Evolutionary conservation across 2,329 filamentous ascomycete species (phyloP).

Genomic region (Beauveria sp.): DNA sequence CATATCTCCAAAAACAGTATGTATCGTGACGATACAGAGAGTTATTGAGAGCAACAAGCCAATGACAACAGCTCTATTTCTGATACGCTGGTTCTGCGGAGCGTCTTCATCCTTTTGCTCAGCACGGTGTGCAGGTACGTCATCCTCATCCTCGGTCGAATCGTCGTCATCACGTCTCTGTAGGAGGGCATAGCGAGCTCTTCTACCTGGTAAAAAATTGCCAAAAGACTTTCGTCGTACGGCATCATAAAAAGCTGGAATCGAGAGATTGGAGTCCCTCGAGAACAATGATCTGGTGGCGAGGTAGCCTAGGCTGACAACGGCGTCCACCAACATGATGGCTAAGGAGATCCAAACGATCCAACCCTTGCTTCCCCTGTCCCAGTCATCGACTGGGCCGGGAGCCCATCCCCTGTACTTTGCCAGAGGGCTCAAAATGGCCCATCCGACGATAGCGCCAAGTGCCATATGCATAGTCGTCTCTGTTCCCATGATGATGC

Average conservation of each 20-base stretch:
- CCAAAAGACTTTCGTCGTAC: neutral
- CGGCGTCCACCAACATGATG: conserved; percentile 92
- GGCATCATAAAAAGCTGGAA: neutral
- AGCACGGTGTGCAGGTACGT: neutral
- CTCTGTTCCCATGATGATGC: conserved; percentile 95
- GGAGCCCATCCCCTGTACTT: conserved; percentile 85
- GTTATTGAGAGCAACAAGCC: conserved; percentile 68
- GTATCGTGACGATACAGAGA: conserved; percentile 75
- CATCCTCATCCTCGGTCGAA: conserved; percentile 18
- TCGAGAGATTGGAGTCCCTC: neutral
- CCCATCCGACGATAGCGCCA: conserved; percentile 86
- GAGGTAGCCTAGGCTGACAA: conserved; percentile 80
- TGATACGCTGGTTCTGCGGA: conserved; percentile 74
- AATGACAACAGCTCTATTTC: conserved; percentile 61
- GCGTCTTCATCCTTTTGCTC: conserved; percentile 59
- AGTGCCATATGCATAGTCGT: conserved; percentile 95
- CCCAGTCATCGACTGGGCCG: conserved; percentile 81
- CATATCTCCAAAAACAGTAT: conserved; percentile 72
- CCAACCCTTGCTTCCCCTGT: conserved; percentile 91
- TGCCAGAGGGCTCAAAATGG: conserved; percentile 77
- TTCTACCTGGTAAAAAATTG: neutral
- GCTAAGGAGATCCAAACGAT: conserved; percentile 95
- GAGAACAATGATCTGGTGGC: conserved; percentile 51
- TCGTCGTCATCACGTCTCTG: conserved; percentile 14
- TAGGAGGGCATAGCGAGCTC: conserved; percentile 12